A percentile compares a stretch with the other conserved stretches of the same genome.
Evolutionary conservation across 441 rosid genomes (phyloP).

Genomic region (Melastoma candidum): DNA sequence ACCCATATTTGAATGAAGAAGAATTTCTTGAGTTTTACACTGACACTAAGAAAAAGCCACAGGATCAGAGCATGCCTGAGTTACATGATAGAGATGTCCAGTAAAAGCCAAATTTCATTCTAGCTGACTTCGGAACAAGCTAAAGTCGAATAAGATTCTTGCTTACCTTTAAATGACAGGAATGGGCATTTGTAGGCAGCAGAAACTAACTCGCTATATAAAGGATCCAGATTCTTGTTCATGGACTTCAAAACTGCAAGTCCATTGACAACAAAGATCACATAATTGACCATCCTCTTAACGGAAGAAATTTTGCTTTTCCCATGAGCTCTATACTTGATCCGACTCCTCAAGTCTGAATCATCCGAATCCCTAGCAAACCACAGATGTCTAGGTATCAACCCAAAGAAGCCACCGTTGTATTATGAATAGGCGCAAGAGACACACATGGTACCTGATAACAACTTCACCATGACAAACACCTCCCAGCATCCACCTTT

Average conservation of each 20-base stretch:
- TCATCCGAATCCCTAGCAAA: conserved; percentile 47
- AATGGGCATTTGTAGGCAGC: conserved; percentile 41
- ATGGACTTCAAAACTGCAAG: conserved; percentile 47
- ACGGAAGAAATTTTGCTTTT: conserved; percentile 18
- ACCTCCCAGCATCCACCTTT: conserved; percentile 54
- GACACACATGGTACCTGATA: conserved; percentile 31
- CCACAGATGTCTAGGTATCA: conserved; percentile 2
- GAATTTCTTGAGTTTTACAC: too few relatives aligned
- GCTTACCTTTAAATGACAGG: conserved; percentile 60
- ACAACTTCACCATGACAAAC: conserved; percentile 49
- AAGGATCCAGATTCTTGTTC: conserved; percentile 17
- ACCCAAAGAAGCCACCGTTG: too few relatives aligned
- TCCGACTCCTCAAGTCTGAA: conserved; percentile 28
- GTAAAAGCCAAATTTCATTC: too few relatives aligned
- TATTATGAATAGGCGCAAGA: conserved; percentile 1
- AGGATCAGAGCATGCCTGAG: too few relatives aligned
- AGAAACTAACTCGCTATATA: conserved; percentile 29
- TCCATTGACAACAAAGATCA: conserved; percentile 57
- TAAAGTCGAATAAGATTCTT: neutral
- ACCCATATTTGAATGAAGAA: too few relatives aligned
- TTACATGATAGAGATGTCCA: too few relatives aligned
- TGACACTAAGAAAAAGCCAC: too few relatives aligned
- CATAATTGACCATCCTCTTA: conserved; percentile 50
- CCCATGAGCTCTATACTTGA: conserved; percentile 30
- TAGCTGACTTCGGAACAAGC: neutral